These are phyloP conservation scores for Aspergillus glaucus DNA, from an alignment of 2,329 filamentous ascomycete genomes.

Conservation along the genomic window DNA sequence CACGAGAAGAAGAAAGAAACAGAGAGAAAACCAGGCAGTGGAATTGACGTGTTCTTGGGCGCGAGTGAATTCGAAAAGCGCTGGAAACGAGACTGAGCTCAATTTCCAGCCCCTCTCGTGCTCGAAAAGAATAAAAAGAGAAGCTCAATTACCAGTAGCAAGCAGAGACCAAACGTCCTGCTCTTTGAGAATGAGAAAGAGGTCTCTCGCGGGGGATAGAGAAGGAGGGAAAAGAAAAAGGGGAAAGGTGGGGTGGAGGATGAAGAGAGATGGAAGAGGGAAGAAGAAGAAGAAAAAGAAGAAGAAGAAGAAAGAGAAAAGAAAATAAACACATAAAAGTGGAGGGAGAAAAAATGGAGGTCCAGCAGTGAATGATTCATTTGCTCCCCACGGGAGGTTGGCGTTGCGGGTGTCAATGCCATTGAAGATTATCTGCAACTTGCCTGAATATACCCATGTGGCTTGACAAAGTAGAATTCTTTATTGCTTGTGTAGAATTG, in stretches of 20 bases:
- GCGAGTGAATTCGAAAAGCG: too few species aligned
- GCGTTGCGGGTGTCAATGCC: too few species aligned
- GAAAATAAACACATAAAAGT: not conserved
- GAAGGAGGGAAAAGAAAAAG: not conserved
- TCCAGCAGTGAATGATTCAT: not conserved
- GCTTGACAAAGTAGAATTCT: too few species aligned
- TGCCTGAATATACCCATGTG: too few species aligned
- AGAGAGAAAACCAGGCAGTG: not conserved
- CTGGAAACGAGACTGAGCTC: too few species aligned
- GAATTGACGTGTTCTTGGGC: too few species aligned
- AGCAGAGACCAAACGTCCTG: too few species aligned
- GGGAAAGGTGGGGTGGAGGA: not conserved
- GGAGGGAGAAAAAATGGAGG: not conserved
- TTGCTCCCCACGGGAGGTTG: not conserved
- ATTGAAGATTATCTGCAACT: too few species aligned
- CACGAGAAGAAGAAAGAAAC: not conserved
- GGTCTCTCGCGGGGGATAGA: not conserved
- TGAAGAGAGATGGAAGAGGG: not conserved
- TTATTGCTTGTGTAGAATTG: too few species aligned
- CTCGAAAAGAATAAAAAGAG: too few species aligned
- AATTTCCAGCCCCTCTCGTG: too few species aligned
- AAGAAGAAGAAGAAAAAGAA: not conserved
- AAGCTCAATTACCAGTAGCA: too few species aligned
- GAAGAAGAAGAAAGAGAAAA: not conserved
- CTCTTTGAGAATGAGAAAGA: not conserved